Percentiles rank a stretch among this genome's conserved stretches.
Evolutionary conservation across 2,329 filamentous ascomycete species (phyloP).

Genomic region (Arthrobotrys musiformis): DNA sequence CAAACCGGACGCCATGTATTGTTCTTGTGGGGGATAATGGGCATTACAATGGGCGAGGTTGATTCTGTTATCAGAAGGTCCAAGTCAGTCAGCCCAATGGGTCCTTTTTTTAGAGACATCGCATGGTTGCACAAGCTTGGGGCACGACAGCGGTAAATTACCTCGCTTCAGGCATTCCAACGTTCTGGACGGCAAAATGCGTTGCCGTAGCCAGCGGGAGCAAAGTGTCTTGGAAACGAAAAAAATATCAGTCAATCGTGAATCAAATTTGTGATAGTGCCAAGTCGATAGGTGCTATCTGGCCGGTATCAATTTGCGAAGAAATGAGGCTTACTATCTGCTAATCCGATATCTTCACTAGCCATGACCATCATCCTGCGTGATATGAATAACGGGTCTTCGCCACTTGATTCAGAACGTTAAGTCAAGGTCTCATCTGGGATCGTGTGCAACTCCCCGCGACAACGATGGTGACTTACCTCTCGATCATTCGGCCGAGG

Average conservation of each 20-base stretch:
- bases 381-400: slow-evolving; percentile 92
- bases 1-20: slow-evolving; percentile 2
- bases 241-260: slow-evolving; percentile 80
- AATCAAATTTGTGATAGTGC: too few species aligned
- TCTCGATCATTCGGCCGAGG: slow-evolving; percentile 84
- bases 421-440: slow-evolving; percentile 4
- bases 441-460: not conserved
- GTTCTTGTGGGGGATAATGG: not conserved
- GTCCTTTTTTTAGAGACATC: not conserved
- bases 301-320: not conserved
- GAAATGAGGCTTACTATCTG: slow-evolving; percentile 32
- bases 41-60: slow-evolving; percentile 50
- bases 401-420: slow-evolving; percentile 75
- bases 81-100: not conserved
- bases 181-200: slow-evolving; percentile 88
- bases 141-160: slow-evolving; percentile 67
- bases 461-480: not conserved
- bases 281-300: not conserved
- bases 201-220: slow-evolving; percentile 85
- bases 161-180: slow-evolving; percentile 92
- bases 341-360: slow-evolving; percentile 74
- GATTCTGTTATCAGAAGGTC: slow-evolving; percentile 32
- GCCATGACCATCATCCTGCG: slow-evolving; percentile 94
- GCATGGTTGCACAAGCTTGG: slow-evolving; percentile 34
- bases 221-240: slow-evolving; percentile 68